Conservation (phyloP, 2,329 filamentous ascomycete genomes). For the Cladosporium sp. region DNA sequence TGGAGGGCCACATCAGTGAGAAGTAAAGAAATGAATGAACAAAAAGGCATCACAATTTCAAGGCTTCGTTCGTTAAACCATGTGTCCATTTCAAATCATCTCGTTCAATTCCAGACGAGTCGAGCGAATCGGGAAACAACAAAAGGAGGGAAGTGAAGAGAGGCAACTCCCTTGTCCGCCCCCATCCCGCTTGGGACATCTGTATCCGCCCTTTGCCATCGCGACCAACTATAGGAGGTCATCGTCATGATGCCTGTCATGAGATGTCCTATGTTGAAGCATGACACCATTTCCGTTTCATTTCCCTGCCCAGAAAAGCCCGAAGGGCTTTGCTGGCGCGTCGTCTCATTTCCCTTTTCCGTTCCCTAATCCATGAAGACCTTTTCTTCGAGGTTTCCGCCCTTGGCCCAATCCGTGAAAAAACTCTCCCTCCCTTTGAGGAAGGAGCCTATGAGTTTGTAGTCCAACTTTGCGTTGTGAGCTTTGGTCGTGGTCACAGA, state of each 20-base stretch:
- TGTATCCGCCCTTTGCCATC: not conserved
- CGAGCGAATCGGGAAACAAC: not conserved
- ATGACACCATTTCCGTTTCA: not conserved
- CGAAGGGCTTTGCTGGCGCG: not conserved
- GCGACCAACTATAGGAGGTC: not conserved
- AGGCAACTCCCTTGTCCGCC: not conserved
- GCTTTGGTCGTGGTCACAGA: not conserved
- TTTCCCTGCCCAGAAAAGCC: not conserved
- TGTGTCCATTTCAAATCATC: not conserved
- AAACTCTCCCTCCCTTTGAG: not conserved
- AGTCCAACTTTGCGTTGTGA: conserved; percentile 3
- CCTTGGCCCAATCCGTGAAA: not conserved
- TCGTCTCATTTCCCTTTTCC: not conserved
- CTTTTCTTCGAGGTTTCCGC: not conserved
- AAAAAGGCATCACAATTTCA: not conserved
- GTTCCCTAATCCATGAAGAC: not conserved
- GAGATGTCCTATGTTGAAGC: not conserved
- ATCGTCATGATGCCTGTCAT: not conserved
- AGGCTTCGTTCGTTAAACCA: not conserved
- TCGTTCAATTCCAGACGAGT: not conserved
- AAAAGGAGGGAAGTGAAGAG: not conserved
- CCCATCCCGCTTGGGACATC: not conserved
- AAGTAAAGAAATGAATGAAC: not conserved
- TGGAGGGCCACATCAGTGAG: too few species aligned
- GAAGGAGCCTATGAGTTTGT: not conserved